A percentile compares a stretch with the other conserved stretches of the same genome.
phyloP scores from a whole-genome alignment of 495 filamentous ascomycete species.

The Geopyxis carbonaria region DNA sequence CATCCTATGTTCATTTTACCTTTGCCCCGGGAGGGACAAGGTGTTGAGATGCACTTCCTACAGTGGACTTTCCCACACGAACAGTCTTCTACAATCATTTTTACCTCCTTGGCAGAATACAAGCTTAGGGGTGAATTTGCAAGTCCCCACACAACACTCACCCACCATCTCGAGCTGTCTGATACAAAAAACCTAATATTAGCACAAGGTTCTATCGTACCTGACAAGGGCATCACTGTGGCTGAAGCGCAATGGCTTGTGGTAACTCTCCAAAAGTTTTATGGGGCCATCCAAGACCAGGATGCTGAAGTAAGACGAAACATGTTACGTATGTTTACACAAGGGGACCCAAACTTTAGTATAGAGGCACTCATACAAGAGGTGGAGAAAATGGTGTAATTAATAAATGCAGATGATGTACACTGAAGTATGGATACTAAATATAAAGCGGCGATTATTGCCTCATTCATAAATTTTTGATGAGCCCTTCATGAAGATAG shows the following conservation, averaged over 20 bases:
- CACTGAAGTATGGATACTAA: too few relatives aligned
- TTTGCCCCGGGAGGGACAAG: slow-evolving; percentile 51
- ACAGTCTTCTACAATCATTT: slow-evolving; percentile 63
- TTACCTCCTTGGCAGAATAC: slow-evolving; percentile 81
- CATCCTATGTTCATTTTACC: slow-evolving; percentile 86
- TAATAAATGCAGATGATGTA: neutral
- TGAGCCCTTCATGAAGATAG: too few relatives aligned
- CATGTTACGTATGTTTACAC: slow-evolving; percentile 63
- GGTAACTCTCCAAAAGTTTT: slow-evolving; percentile 93
- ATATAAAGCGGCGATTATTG: too few relatives aligned
- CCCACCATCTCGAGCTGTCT: slow-evolving; percentile 68
- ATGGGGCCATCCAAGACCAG: slow-evolving; percentile 42
- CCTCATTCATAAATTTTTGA: too few relatives aligned
- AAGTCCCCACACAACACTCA: slow-evolving; percentile 80
- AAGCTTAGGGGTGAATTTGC: slow-evolving; percentile 80
- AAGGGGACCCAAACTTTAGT: slow-evolving; percentile 59
- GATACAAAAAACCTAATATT: slow-evolving; percentile 59
- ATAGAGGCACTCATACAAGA: slow-evolving; percentile 57
- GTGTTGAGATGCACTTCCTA: slow-evolving; percentile 67
- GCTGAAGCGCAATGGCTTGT: slow-evolving; percentile 73
- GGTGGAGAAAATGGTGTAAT: slow-evolving; percentile 4
- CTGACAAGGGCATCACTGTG: slow-evolving; percentile 56
- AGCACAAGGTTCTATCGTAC: slow-evolving; percentile 63
- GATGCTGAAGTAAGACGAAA: slow-evolving; percentile 33
- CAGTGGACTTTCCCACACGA: slow-evolving; percentile 55